phyloP scores from a whole-genome alignment of 306 rosid genomes.

The Luffa acutangula region DNA sequence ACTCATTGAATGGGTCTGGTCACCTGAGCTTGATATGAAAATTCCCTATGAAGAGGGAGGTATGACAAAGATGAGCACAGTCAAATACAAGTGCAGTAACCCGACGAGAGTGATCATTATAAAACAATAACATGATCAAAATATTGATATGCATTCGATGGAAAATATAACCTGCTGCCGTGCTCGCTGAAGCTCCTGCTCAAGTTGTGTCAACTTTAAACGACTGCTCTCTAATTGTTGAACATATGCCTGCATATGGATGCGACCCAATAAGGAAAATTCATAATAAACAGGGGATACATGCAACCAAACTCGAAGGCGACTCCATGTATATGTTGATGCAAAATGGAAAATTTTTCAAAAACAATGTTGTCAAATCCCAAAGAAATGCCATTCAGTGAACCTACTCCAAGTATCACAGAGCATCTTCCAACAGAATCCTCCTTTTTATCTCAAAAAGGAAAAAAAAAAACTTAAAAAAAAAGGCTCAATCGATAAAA shows the following conservation, averaged over 20 bases:
- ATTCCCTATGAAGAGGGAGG: slow-evolving; percentile 40
- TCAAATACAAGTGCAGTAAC: neutral
- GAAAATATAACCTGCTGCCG: slow-evolving; percentile 64
- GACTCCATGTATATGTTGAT: neutral
- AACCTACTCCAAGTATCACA: neutral
- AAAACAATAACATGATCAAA: neutral
- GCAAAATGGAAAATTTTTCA: neutral
- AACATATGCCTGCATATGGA: slow-evolving; percentile 63
- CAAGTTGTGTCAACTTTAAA: slow-evolving; percentile 82
- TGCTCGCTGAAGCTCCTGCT: slow-evolving; percentile 99
- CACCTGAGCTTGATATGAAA: slow-evolving; percentile 86
- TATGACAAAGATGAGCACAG: neutral
- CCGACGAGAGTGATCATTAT: neutral
- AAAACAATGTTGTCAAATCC: neutral
- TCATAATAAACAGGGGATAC: neutral
- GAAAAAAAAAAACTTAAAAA: neutral
- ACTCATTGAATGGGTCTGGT: slow-evolving; percentile 76
- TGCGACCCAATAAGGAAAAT: neutral
- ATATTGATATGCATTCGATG: neutral
- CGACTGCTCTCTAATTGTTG: slow-evolving; percentile 97
- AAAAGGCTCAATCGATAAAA: neutral
- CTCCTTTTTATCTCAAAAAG: neutral
- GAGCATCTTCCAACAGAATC: neutral
- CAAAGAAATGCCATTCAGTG: neutral
- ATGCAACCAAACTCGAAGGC: neutral